These are phyloP conservation scores for Dactylellina sp. DNA, from an alignment of 2,329 filamentous ascomycete genomes.

Conservation along the genomic window DNA sequence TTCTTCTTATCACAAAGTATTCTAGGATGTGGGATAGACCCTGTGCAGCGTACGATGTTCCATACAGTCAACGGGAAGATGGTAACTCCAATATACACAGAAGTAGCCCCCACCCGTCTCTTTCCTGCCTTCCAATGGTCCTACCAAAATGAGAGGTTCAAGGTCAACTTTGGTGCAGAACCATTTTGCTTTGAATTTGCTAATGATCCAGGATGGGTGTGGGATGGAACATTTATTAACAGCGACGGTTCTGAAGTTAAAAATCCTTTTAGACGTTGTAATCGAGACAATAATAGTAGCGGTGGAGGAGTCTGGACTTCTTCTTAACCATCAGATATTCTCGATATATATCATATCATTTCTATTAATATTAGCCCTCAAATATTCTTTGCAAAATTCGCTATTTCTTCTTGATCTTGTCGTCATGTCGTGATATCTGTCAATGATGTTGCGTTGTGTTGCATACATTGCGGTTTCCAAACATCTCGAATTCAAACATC, in stretches of 20 bases:
- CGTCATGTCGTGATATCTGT: no score
- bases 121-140: slow-evolving; percentile 1
- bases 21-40: slow-evolving; percentile 18
- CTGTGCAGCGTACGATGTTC: neutral
- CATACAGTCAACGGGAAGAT: slow-evolving; percentile 21
- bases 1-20: neutral
- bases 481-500: no score
- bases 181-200: slow-evolving; percentile 19
- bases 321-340: no score
- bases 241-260: neutral
- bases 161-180: slow-evolving; percentile 17
- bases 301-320: no score
- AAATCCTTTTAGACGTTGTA: neutral
- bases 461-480: no score
- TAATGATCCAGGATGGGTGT: slow-evolving; percentile 19
- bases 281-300: neutral
- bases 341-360: no score
- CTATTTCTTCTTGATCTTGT: no score
- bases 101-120: neutral
- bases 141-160: neutral
- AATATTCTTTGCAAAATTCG: no score
- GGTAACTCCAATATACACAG: neutral
- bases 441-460: no score
- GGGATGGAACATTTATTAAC: slow-evolving; percentile 1
- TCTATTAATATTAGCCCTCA: no score